These are phyloP conservation scores for Edaphochlamys debaryana DNA, from an alignment of 139 green algal species.

Conservation along the genomic window DNA sequence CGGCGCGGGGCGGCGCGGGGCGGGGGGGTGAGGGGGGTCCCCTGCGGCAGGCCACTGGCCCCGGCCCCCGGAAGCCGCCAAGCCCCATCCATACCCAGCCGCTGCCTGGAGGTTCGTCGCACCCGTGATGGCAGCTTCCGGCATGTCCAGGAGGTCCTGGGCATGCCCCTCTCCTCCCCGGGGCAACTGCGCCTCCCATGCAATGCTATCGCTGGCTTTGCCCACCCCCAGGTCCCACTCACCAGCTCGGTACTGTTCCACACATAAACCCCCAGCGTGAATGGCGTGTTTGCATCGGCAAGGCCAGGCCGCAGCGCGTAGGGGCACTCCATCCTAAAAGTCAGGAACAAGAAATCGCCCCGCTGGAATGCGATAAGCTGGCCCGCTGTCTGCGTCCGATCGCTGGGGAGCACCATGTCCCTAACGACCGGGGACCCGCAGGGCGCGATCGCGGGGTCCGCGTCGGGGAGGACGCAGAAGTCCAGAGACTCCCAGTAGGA, in stretches of 20 bases:
- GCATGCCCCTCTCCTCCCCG: no score
- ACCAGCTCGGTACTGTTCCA: constrained; percentile 24
- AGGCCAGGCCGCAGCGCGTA: constrained; percentile 12
- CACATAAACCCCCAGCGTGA: constrained; percentile 1
- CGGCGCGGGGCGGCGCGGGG: no score
- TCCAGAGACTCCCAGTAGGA: neutral
- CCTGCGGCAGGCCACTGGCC: no score
- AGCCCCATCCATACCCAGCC: no score
- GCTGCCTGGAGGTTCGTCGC: no score
- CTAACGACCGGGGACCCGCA: neutral
- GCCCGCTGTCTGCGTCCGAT: neutral
- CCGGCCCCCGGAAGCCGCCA: no score
- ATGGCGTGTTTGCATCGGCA: neutral
- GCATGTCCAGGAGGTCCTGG: no score
- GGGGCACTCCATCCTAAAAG: constrained; percentile 16
- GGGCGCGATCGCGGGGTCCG: neutral
- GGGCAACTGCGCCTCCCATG: no score
- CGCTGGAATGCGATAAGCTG: constrained; percentile 6
- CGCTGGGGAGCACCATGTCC: neutral
- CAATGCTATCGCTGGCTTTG: no score
- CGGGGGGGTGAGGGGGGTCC: no score
- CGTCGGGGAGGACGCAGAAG: neutral
- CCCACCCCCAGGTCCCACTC: no score
- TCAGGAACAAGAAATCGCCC: constrained; percentile 7
- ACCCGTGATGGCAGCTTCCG: no score